Conservation (phyloP, 441 rosid species). For the Erodium chrysanthum region DNA sequence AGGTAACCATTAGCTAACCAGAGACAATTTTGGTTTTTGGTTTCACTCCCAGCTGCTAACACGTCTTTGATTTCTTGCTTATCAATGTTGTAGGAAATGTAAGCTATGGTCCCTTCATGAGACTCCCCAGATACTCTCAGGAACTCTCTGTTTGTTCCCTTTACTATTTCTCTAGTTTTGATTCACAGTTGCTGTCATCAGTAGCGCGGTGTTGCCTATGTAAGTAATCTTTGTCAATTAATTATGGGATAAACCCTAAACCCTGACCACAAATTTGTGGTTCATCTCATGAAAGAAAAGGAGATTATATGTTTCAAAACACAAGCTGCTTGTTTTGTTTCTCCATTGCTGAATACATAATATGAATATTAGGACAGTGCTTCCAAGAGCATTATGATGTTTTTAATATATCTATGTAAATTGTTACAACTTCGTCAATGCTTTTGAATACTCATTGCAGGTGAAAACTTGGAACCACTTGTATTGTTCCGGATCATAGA, state of each 20-base stretch:
- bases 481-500: conserved; percentile 48
- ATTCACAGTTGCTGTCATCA: conserved; percentile 43
- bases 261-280: not conserved
- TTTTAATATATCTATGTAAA: not conserved
- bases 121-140: conserved; percentile 57
- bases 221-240: conserved; percentile 29
- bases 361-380: conserved; percentile 5
- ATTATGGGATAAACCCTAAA: too few species aligned
- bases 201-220: conserved; percentile 59
- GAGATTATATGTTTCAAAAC: not conserved
- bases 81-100: conserved; percentile 36
- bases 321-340: conserved; percentile 3
- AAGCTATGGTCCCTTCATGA: conserved; percentile 56
- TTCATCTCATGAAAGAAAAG: not conserved
- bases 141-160: conserved; percentile 60
- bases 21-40: conserved; percentile 11
- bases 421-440: not conserved
- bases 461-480: conserved; percentile 45
- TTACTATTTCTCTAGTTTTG: conserved; percentile 56
- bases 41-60: conserved; percentile 18
- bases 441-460: conserved; percentile 33
- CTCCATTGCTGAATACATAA: not conserved
- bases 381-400: not conserved
- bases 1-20: conserved; percentile 31
- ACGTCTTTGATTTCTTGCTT: conserved; percentile 15